Evolutionary conservation across 1,284 basidiomycete species (phyloP).

Genomic region (Grifola frondosa): DNA sequence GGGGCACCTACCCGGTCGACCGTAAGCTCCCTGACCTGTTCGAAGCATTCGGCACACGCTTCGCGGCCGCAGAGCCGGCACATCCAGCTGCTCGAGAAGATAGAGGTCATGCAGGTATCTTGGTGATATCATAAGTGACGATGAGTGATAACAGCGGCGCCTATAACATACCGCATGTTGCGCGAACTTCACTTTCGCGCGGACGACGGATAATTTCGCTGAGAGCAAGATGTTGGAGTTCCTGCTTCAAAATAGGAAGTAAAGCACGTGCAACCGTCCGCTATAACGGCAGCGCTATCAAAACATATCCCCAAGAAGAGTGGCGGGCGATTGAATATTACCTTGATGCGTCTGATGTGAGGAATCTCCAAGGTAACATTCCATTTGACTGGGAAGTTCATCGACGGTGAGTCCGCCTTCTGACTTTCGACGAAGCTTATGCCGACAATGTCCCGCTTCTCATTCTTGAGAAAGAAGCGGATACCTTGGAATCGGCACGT

Average conservation of each 20-base stretch:
- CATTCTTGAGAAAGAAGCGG: constrained; percentile 67
- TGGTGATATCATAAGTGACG: constrained; percentile 9
- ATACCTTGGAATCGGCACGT: constrained; percentile 80
- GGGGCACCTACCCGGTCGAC: constrained; percentile 48
- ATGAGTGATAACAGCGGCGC: constrained; percentile 8
- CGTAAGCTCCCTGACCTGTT: constrained; percentile 65
- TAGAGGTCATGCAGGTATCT: constrained; percentile 92
- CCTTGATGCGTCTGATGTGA: constrained; percentile 62
- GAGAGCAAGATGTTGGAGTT: constrained; percentile 66
- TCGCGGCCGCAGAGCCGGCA: constrained; percentile 89
- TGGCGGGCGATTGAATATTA: constrained; percentile 24
- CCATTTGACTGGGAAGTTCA: constrained; percentile 70
- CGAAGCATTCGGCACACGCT: constrained; percentile 82
- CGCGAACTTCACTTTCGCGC: constrained; percentile 75
- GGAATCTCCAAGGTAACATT: constrained; percentile 50
- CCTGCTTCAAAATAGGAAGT: constrained; percentile 65
- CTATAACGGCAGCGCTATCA: constrained; percentile 33
- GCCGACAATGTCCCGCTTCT: constrained; percentile 54
- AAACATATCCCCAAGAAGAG: neutral
- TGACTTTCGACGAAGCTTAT: constrained; percentile 67
- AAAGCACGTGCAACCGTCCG: constrained; percentile 69
- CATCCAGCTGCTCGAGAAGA: constrained; percentile 89
- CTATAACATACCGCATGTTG: constrained; percentile 75
- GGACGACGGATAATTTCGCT: constrained; percentile 67
- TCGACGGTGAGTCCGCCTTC: constrained; percentile 52